Base-by-base conservation (phyloP, 1,139 yeast genomes). In the Suhomyces atakaporum region DNA sequence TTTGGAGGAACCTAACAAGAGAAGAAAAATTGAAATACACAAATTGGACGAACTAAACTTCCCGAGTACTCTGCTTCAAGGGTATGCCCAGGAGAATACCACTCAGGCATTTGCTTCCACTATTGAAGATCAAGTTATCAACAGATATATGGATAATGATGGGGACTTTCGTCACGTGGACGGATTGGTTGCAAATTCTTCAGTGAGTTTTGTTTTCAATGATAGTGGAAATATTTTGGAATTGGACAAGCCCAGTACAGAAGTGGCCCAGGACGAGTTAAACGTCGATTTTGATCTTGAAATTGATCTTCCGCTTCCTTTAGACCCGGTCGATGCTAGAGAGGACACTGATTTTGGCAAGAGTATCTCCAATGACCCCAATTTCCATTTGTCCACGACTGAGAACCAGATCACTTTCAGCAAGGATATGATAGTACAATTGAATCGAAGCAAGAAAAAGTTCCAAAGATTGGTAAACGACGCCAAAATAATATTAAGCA, bases 21-120 rank as follows among this genome's bases (percentile, higher is more conserved):
- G 47, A 31, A 42, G 58, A 26, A 46, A 40, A 33, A 16, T 49
- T 16, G 52, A 46, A 23, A 51, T 58, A 13, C 35, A 36, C 10
- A 25, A 20, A 15, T 15, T 39, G 27, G 53, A 49, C 29, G 26
- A 38, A 15, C 22, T 16, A n/a, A 36, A 33, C 9, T 45, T 42
- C 19, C 51, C 50, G 3, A 33, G 27, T 10, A 19, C 29, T 8
- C 20, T 18, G 20, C 8, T n/a, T n/a, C 8, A 18, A 18, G 8
- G 5, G 20, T 8, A 14, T 6, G n/a, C 14, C 21, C 5, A 22
- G 7, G 10, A 22, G 25, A n/a, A 11, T 22, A 22, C 12, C 6
- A 22, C n/a, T 11, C 25, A 9, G 10, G 7, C 7, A 15, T 16
- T 26, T 26, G 6, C 20, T 8, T 21, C 29, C 7, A 26, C 27